phyloP scores from a whole-genome alignment of 495 filamentous ascomycete genomes.

The Penicillium arizonense region DNA sequence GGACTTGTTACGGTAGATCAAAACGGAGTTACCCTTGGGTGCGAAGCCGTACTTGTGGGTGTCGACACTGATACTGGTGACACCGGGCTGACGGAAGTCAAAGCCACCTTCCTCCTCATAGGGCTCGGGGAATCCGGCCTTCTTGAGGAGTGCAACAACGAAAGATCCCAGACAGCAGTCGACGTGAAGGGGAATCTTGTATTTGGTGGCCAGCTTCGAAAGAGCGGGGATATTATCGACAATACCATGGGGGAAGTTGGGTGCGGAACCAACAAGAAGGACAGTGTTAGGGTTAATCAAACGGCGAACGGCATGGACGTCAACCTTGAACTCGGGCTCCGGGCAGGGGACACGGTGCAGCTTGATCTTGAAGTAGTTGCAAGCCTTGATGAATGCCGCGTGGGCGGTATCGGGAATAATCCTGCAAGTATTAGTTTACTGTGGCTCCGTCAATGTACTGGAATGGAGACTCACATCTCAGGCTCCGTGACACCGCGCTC shows the following conservation, averaged over 20 bases:
- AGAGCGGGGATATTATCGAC: slow-evolving; percentile 90
- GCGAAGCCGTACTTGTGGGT: slow-evolving; percentile 99
- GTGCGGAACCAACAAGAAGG: slow-evolving; percentile 89
- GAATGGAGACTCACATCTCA: slow-evolving; percentile 67
- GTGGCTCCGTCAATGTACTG: background rate
- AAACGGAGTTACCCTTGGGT: slow-evolving; percentile 89
- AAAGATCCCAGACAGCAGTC: slow-evolving; percentile 98
- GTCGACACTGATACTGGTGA: slow-evolving; percentile 93
- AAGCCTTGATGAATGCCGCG: slow-evolving; percentile 94
- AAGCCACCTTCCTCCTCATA: slow-evolving; percentile 71
- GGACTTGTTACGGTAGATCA: slow-evolving; percentile 79
- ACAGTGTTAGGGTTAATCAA: slow-evolving; percentile 97
- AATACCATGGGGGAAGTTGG: slow-evolving; percentile 97
- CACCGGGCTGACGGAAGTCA: slow-evolving; percentile 91
- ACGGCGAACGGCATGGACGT: slow-evolving; percentile 70
- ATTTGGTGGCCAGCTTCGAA: slow-evolving; percentile 76
- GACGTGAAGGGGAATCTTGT: slow-evolving; percentile 85
- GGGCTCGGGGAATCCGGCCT: slow-evolving; percentile 73
- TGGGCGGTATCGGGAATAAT: slow-evolving; percentile 94
- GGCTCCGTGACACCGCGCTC: slow-evolving; percentile 90
- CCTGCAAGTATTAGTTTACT: slow-evolving; percentile 47
- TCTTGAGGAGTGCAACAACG: slow-evolving; percentile 84
- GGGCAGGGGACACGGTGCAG: slow-evolving; percentile 88
- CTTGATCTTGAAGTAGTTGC: slow-evolving; percentile 92
- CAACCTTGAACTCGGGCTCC: slow-evolving; percentile 79